Percentiles rank a stretch among this genome's conserved stretches.
Evolutionary conservation across 2,329 filamentous ascomycete genomes (phyloP).

Genomic region (Fusarium sp.): DNA sequence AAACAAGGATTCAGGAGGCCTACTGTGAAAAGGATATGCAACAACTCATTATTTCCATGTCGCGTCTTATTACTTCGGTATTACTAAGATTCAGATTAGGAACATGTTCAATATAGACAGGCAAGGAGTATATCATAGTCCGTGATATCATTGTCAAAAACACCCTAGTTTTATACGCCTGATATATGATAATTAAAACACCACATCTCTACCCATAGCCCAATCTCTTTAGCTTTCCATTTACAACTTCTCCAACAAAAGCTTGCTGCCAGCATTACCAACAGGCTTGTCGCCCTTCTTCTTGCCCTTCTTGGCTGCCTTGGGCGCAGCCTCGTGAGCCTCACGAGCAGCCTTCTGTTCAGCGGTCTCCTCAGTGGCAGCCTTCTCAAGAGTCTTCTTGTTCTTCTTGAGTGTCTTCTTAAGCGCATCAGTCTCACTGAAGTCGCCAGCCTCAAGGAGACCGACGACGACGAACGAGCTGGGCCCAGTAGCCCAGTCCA

Average conservation of each 20-base stretch:
- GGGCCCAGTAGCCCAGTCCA: slow-evolving; percentile 86
- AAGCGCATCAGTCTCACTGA: slow-evolving; percentile 73
- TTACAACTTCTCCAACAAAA: slow-evolving; percentile 69
- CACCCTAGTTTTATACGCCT: slow-evolving; percentile 43
- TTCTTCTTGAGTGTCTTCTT: slow-evolving; percentile 77
- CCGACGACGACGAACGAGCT: slow-evolving; percentile 89
- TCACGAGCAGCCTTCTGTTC: slow-evolving; percentile 65
- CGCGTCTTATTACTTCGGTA: neutral
- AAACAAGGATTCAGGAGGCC: neutral
- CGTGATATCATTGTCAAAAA: slow-evolving; percentile 41
- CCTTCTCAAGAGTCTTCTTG: slow-evolving; percentile 76
- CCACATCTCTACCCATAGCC: slow-evolving; percentile 10
- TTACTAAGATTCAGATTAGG: neutral
- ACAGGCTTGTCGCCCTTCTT: slow-evolving; percentile 59
- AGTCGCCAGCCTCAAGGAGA: slow-evolving; percentile 79
- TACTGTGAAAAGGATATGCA: neutral
- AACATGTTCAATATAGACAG: neutral
- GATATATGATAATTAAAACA: slow-evolving; percentile 35
- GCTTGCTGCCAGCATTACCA: slow-evolving; percentile 71
- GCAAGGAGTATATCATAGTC: slow-evolving; percentile 30
- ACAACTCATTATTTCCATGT: neutral
- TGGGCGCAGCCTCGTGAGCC: slow-evolving; percentile 59
- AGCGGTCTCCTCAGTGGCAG: slow-evolving; percentile 68
- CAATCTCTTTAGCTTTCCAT: slow-evolving; percentile 4
- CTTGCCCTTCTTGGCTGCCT: slow-evolving; percentile 56